Conservation (phyloP, 805 yeast genomes). For the Danielia reshetovae region DNA sequence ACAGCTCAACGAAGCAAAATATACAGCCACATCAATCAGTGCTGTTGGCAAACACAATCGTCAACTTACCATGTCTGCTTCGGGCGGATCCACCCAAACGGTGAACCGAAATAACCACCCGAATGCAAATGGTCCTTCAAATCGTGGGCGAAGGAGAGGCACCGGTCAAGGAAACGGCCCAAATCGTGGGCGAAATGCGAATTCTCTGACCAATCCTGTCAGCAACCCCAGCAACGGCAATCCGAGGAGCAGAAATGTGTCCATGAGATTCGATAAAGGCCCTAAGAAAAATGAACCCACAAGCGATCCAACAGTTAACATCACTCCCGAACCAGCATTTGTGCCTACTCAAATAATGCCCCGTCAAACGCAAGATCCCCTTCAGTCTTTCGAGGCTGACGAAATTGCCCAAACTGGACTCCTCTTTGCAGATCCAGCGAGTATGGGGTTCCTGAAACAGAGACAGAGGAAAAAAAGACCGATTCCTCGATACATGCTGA, state of each 20-base stretch:
- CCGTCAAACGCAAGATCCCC: background rate
- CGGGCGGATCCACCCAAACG: background rate
- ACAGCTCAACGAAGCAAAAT: too few species aligned
- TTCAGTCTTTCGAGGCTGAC: conserved; percentile 1
- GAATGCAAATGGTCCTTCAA: background rate
- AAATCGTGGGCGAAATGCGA: too few species aligned
- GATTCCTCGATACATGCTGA: conserved; percentile 32
- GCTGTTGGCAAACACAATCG: too few species aligned
- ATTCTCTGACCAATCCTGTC: background rate
- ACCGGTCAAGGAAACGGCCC: background rate
- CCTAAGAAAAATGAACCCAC: background rate
- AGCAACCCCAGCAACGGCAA: background rate
- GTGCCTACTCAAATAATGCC: conserved; percentile 1
- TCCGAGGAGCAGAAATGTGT: background rate
- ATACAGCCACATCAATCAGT: too few species aligned
- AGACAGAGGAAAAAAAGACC: conserved; percentile 19
- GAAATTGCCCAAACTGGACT: conserved; percentile 24
- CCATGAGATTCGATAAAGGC: background rate
- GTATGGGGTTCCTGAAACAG: conserved; percentile 25
- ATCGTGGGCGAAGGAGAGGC: background rate
- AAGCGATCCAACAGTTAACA: background rate
- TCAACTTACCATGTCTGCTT: background rate
- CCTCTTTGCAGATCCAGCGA: conserved; percentile 25
- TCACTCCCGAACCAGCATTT: background rate
- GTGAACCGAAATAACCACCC: background rate